Base-by-base conservation (phyloP, 768 basidiomycete genomes). In the Leucogyrophana mollusca region DNA sequence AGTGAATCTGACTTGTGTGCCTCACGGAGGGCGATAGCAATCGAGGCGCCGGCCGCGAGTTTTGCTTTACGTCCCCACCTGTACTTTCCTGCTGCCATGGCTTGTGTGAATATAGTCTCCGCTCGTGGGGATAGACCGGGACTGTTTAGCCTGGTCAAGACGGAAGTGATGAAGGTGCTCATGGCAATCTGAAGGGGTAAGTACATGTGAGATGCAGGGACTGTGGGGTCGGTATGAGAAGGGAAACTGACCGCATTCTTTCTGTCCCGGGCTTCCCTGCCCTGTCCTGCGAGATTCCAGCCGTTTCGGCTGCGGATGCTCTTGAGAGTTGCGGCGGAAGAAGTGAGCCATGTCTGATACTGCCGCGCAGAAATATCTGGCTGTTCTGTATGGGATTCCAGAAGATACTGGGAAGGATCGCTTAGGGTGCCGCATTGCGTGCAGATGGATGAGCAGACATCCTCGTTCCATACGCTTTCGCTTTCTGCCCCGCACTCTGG, bases 11-110 rank as follows among this genome's bases (percentile, higher is more conserved):
- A 80, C 46, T 78, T 82, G 56, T 73, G 80, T 47, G 76, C 73
- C 68, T 90, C 85, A 40, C 89, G 83, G 34, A 90, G 70, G 4
- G 87, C 82, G 45, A 90, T 74, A 20, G 81, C 76, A 21, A 90
- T 68, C 37, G 82, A 79, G 2, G 83, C 86, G 10, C 80, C 90
- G 0, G 85, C 84, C 10, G 79, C 73, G 35, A 80, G 68, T 62
- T 78, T 88, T 17, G 89, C 83, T 52, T 76, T 82, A 42, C 79
- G 74, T 30, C 90, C 90, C 89, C 89, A 93, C 30, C 78, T 78
- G 58, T 80, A 84, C 9, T 70, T 62, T 11, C 77, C 78, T 24
- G 70, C 71, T 18, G 65, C 50, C 78, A 83, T 87, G 20, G 79
- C 79, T 54, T 84, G 80, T 65, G 78, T 77, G 66, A 91, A 91